Percentiles rank a stretch among this genome's conserved stretches.
These are phyloP conservation scores for Crithidia sp. DNA, from an alignment of 208 protist genomes.

Conservation along the genomic window DNA sequence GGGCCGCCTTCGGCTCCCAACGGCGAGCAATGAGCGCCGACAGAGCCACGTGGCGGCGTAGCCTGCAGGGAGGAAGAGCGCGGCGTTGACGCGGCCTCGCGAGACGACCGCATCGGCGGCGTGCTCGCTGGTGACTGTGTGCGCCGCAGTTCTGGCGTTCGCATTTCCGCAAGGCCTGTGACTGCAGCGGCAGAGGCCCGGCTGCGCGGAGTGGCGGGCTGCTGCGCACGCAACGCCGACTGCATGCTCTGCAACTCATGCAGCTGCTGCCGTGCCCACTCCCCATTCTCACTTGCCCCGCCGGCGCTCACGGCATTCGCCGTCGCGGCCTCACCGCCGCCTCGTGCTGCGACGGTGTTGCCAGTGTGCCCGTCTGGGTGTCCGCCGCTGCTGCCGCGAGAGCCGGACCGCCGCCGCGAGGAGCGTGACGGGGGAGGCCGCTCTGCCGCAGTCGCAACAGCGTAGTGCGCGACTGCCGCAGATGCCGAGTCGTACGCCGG, in stretches of 20 bases:
- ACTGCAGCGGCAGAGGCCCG: slow-evolving; percentile 8
- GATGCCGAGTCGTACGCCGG: background rate
- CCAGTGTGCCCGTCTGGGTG: background rate
- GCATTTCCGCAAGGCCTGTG: background rate
- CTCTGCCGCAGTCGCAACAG: background rate
- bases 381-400: slow-evolving; percentile 20
- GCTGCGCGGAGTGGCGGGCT: slow-evolving; percentile 26
- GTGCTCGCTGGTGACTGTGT: background rate
- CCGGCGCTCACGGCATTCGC: background rate
- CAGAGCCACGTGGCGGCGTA: background rate
- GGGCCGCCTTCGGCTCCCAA: background rate
- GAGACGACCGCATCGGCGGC: background rate
- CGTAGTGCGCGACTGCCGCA: background rate
- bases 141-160: slow-evolving; percentile 5
- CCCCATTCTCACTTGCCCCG: background rate
- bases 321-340: background rate
- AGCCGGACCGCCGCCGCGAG: slow-evolving; percentile 20
- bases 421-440: slow-evolving; percentile 8
- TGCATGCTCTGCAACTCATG: slow-evolving; percentile 32
- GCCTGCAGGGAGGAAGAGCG: background rate
- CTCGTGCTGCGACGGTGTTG: background rate
- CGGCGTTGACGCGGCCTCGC: background rate
- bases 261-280: slow-evolving; percentile 34
- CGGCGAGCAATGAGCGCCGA: background rate
- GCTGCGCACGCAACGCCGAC: slow-evolving; percentile 27